Base-by-base conservation (phyloP, 83 land plant species). In the Picea abies region DNA sequence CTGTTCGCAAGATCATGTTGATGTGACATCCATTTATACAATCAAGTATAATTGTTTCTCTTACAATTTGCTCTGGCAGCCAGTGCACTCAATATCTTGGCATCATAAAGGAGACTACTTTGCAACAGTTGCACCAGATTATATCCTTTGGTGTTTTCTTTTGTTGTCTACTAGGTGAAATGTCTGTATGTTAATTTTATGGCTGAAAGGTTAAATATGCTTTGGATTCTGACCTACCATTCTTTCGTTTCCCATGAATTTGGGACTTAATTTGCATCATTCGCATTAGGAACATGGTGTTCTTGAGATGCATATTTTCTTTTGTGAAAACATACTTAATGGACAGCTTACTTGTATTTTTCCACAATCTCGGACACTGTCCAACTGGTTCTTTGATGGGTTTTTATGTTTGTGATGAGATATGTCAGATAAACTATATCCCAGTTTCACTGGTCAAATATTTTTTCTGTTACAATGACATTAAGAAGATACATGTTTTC, bases 101-200 rank as follows among this genome's bases (percentile, higher is more conserved):
- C 99, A 97, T 82, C 92, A 92, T 39, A 97, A 90, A 85, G 98
- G 98, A 77, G 99, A 97, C 87, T 97, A 97, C 80, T 91, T 97
- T 62, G 89, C 93, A 5, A 90, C 99, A 35, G 94, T 97, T 64
- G 87, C 96, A 85, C 99, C 96, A 63, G 88, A 63, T 63, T 97
- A 97, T 97, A 97, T 97, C 99, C 99, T 97, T 85, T 61, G 61
- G 29, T 63, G 23, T 16, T 44, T 80, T 64, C 2, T 84, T 84
- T 71, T 60, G 41, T 71, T 41, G 19, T 56, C 29, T 63, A 11
- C 29, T 81, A 44, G 26, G 60, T 72, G 52, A 56, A n/a, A 65
- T 23, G 17, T 6, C 39, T 64, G 20, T 35, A 80, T 75, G 22
- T 9, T 75, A 75, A 44, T 75, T 75, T 75, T 49, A 75, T 23